Base-by-base conservation (phyloP, 129 eudicot species). In the Artemisia annua region DNA sequence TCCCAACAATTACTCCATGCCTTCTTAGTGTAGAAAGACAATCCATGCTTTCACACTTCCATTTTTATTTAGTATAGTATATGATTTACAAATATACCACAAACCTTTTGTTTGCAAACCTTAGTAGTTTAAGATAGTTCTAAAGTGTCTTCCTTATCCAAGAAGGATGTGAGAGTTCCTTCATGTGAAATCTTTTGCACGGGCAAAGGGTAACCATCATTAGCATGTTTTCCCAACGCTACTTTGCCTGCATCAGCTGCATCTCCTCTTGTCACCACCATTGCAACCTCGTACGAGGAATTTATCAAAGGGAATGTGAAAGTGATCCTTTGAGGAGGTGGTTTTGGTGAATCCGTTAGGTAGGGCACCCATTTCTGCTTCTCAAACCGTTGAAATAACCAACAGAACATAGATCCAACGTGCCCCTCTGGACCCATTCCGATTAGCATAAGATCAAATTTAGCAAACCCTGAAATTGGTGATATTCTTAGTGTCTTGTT, bases 341-440 rank as follows among this genome's bases (percentile, higher is more conserved):
- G 90, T 71, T 87, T 90, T 4, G 96, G 96, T 1, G 96, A 90
- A 79, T 87, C 90, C 15, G 69, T 85, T 5, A 90, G 87, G 80
- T 80, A 87, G 7, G 93, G 85, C 20, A 90, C 88, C 96, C 90
- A 87, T 50, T 75, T 66, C 12, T 69, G 17, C 78, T 83, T 81
- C 72, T 89, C 96, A 19, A 78, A 69, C 11, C 85, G 74, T 14
- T 81, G 86, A 16, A 70, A 80, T 44, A 73, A 88, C 63, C 79
- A 72, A 22, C 90, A 84, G 75, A 89, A 89, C 1, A 89, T 72
- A 11, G 96, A 89, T 8, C 90, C 92, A 11, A 84, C 85, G 55
- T 87, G 96, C 5, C 96, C 92, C 17, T 84, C 92, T 11, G 90
- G 96, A 6, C 96, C 96, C 88, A 90, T 90, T 16, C 93, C 90